Conservation (phyloP, 2,329 filamentous ascomycete species). For the Nannizzia gypsea region DNA sequence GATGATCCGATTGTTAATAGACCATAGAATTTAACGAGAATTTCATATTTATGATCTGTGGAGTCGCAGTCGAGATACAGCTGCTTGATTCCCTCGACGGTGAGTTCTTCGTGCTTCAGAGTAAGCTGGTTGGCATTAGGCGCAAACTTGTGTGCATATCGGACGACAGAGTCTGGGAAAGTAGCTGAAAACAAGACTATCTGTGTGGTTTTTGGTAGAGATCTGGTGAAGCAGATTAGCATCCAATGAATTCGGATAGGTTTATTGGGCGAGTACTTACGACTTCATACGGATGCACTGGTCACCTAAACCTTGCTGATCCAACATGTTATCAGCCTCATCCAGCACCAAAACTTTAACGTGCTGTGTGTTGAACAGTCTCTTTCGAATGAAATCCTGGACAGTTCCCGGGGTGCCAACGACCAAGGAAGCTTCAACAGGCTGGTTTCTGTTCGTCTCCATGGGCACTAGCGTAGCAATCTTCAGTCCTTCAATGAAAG, state of each 20-base stretch:
- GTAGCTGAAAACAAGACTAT: constrained; percentile 93
- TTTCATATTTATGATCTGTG: constrained; percentile 73
- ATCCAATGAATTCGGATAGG: not conserved
- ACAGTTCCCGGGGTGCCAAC: constrained; percentile 92
- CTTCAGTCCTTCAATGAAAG: constrained; percentile 63
- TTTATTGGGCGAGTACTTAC: constrained; percentile 41
- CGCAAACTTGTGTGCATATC: constrained; percentile 73
- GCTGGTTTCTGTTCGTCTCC: constrained; percentile 55
- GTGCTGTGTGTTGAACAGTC: constrained; percentile 57
- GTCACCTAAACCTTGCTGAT: constrained; percentile 86
- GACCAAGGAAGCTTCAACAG: constrained; percentile 64
- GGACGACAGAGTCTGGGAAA: constrained; percentile 72
- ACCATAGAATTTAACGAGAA: constrained; percentile 85
- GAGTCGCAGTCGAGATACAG: constrained; percentile 89
- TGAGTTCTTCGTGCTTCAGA: constrained; percentile 79
- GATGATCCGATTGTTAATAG: constrained; percentile 94
- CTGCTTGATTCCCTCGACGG: constrained; percentile 93
- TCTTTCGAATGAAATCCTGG: constrained; percentile 69
- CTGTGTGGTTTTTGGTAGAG: constrained; percentile 65
- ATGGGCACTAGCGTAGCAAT: constrained; percentile 73
- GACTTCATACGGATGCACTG: constrained; percentile 83
- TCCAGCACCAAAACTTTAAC: constrained; percentile 82
- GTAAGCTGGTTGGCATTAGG: constrained; percentile 78
- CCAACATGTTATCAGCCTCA: constrained; percentile 98
- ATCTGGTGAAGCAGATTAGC: constrained; percentile 34